Evolutionary conservation across 441 rosid species (phyloP).

Genomic region (Codiaeum variegatum): DNA sequence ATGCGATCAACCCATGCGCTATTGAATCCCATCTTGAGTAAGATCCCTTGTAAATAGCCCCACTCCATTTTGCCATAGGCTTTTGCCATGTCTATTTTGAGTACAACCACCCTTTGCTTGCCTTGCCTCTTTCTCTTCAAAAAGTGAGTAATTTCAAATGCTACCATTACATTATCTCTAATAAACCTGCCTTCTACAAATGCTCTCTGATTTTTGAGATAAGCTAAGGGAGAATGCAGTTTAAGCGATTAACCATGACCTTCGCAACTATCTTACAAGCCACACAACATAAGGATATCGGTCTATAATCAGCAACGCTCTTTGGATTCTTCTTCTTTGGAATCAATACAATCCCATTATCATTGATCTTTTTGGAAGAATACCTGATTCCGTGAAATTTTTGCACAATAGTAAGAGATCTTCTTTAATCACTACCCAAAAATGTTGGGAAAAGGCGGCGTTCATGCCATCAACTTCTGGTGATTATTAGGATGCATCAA

Average conservation of each 20-base stretch:
- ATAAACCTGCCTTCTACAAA: not conserved
- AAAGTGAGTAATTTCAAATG: not conserved
- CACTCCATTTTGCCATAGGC: too few species aligned
- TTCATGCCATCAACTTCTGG: not conserved
- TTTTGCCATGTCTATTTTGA: too few species aligned
- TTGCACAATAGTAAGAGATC: not conserved
- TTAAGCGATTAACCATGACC: not conserved
- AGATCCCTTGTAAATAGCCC: too few species aligned
- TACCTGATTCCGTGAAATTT: not conserved
- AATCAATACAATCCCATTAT: not conserved
- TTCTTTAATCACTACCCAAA: not conserved
- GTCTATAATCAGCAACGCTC: not conserved
- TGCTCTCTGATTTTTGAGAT: not conserved
- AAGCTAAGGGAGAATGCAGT: not conserved
- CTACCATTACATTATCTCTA: not conserved
- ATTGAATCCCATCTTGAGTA: too few species aligned
- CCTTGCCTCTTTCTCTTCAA: not conserved
- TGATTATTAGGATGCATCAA: not conserved
- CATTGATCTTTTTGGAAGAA: not conserved
- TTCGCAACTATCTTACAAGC: not conserved
- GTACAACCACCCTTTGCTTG: too few species aligned
- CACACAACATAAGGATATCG: too few species aligned
- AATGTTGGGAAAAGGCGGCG: not conserved
- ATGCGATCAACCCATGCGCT: too few species aligned
- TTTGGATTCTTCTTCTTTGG: not conserved